A percentile compares a stretch with the other conserved stretches of the same genome.
Evolutionary conservation across 139 green algal genomes (phyloP).

Genomic region (Chlamydomonas sp.): DNA sequence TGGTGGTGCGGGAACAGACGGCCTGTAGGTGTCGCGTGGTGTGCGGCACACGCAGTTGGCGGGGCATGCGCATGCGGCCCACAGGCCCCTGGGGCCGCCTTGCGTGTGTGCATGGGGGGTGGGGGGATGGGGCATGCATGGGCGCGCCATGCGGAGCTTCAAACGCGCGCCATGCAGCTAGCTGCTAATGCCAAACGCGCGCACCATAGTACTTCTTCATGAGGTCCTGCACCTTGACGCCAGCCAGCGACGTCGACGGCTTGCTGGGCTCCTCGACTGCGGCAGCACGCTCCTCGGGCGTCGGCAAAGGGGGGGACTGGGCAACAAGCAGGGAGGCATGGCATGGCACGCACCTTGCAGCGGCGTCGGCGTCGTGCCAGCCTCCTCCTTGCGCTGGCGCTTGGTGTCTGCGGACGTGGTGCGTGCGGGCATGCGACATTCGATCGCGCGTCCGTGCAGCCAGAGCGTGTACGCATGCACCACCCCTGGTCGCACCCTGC

Average conservation of each 20-base stretch:
- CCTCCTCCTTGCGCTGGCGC: too few relatives aligned
- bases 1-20: conserved; percentile 66
- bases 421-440: too few relatives aligned
- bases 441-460: too few relatives aligned
- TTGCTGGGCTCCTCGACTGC: not conserved
- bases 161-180: not conserved
- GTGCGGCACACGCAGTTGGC: not conserved
- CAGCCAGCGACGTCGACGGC: not conserved
- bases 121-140: not conserved
- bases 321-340: too few relatives aligned
- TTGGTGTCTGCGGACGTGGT: too few relatives aligned
- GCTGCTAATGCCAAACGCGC: not conserved
- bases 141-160: conserved; percentile 2
- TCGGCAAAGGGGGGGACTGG: too few relatives aligned
- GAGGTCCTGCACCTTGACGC: not conserved
- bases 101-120: not conserved
- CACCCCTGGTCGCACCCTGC: too few relatives aligned
- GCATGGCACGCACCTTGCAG: too few relatives aligned
- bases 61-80: not conserved
- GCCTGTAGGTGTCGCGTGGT: not conserved
- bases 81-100: not conserved
- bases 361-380: too few relatives aligned
- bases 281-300: too few relatives aligned
- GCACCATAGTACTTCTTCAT: conserved; percentile 5
- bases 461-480: too few relatives aligned